Base-by-base conservation (phyloP, 1,284 basidiomycete species). In the Mycena citricolor region DNA sequence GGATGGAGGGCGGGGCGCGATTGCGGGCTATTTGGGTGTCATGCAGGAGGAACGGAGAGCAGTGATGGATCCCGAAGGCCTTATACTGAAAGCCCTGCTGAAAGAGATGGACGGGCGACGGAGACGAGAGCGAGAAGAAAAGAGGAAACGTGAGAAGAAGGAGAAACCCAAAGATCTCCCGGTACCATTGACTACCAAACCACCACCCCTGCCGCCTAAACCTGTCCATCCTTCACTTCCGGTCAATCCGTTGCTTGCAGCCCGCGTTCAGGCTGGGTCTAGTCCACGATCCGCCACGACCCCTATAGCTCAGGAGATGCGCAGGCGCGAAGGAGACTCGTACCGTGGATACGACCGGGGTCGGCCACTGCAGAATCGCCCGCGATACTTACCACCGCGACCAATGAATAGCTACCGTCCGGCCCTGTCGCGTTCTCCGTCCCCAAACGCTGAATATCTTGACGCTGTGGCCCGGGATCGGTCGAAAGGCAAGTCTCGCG, bases 31-130 rank as follows among this genome's bases (percentile, higher is more conserved):
- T 42, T 56, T 43, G 57, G 53, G 25, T 21, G 56, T 55, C 22
- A 70, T 68, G 23, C 67, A 65, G 14, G 75, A 79, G 44, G 72
- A 73, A 54, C 69, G 86, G 55, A 65, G 69, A 17, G 82, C 79
- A 0, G 76, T 83, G 16, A 69, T 83, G 40, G 85, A 88, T 57
- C 76, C 75, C 0, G 81, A 85, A 49, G 79, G 79, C 10, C 62
- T 67, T 54, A 72, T 71, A 51, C 54, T 84, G 51, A 76, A 71
- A 49, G 79, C 80, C 4, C 73, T 85, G 26, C 52, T 84, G 59
- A 77, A 70, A 54, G 78, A 81, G 61, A 55, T 84, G 50, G 80
- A 83, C 8, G 75, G 74, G 32, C 65, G 72, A 54, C 73, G 72
- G 60, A 71, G 68, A 57, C 60, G 66, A 38, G 76, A 77, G 44